Percentiles rank a stretch among this genome's conserved stretches.
Evolutionary conservation across 495 filamentous ascomycete genomes (phyloP).

Genomic region (Penicillium fimorum): DNA sequence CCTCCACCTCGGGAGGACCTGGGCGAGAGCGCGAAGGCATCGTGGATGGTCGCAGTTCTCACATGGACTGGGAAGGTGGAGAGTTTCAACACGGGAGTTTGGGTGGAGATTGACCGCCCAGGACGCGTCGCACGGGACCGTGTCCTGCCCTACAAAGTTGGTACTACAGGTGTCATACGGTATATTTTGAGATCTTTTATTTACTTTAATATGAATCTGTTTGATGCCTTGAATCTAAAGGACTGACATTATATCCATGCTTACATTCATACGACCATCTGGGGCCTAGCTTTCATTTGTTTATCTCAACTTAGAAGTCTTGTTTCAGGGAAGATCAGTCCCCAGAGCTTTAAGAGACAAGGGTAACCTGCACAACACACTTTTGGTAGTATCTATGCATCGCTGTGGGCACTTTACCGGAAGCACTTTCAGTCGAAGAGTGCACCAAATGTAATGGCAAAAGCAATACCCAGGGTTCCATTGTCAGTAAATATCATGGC

Average conservation of each 20-base stretch:
- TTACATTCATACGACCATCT: background rate
- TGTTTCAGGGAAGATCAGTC: background rate
- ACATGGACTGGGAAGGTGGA: conserved; percentile 24
- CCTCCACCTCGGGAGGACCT: conserved; percentile 41
- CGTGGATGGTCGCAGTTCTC: conserved; percentile 30
- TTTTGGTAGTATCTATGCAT: background rate
- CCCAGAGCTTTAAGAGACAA: background rate
- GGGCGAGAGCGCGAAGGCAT: conserved; percentile 53
- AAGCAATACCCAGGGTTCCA: background rate
- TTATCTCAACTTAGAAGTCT: background rate
- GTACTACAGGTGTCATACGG: conserved; percentile 1
- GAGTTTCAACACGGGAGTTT: conserved; percentile 22
- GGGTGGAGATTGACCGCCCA: conserved; percentile 30
- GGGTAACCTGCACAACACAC: background rate
- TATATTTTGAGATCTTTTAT: background rate
- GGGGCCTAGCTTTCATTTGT: background rate
- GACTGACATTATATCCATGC: background rate
- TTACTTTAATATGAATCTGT: background rate
- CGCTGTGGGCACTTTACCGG: background rate
- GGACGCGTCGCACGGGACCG: conserved; percentile 32
- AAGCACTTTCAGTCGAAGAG: background rate
- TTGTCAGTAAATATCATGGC: background rate
- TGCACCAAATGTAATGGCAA: background rate
- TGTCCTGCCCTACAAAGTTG: conserved; percentile 21
- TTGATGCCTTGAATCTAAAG: background rate